Percentiles rank a stretch among this genome's conserved stretches.
These are phyloP conservation scores for Xylariaceae sp. DNA, from an alignment of 2,329 filamentous ascomycete genomes.

Conservation along the genomic window DNA sequence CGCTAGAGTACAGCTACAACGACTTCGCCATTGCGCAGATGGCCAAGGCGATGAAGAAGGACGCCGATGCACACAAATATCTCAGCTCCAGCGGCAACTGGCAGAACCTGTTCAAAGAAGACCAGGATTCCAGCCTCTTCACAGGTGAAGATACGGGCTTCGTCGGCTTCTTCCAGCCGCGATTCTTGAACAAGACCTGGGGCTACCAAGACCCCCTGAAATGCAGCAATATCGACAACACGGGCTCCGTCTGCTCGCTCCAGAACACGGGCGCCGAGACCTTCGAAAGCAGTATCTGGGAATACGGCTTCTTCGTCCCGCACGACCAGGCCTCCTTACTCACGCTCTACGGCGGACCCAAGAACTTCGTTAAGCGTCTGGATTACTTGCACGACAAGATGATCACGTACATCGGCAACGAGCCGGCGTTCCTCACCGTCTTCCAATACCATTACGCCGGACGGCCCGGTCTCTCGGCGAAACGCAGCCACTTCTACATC, in stretches of 20 bases:
- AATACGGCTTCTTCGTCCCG: constrained; percentile 63
- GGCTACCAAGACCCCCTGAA: constrained; percentile 62
- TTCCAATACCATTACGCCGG: constrained; percentile 68
- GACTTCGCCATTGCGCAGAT: constrained; percentile 66
- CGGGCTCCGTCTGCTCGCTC: constrained; percentile 50
- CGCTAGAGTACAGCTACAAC: constrained; percentile 73
- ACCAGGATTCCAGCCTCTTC: constrained; percentile 49
- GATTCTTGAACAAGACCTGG: constrained; percentile 63
- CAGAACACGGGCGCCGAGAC: constrained; percentile 60
- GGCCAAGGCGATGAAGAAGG: constrained; percentile 51
- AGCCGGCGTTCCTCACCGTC: constrained; percentile 40
- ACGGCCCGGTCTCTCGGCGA: constrained; percentile 51
- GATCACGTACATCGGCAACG: constrained; percentile 62
- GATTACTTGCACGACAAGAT: constrained; percentile 59
- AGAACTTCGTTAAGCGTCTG: constrained; percentile 53
- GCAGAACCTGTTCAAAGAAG: constrained; percentile 58
- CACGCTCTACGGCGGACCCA: constrained; percentile 53
- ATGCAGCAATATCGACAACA: constrained; percentile 49
- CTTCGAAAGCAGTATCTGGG: constrained; percentile 67
- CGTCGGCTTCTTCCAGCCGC: constrained; percentile 65
- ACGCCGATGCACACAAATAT: constrained; percentile 55
- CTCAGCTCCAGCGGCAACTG: constrained; percentile 56
- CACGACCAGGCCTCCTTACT: constrained; percentile 52
- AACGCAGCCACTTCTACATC: constrained; percentile 59
- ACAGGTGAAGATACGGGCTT: constrained; percentile 59